These are phyloP conservation scores for Vigna nakashimae DNA, from an alignment of 306 rosid genomes.

Conservation along the genomic window DNA sequence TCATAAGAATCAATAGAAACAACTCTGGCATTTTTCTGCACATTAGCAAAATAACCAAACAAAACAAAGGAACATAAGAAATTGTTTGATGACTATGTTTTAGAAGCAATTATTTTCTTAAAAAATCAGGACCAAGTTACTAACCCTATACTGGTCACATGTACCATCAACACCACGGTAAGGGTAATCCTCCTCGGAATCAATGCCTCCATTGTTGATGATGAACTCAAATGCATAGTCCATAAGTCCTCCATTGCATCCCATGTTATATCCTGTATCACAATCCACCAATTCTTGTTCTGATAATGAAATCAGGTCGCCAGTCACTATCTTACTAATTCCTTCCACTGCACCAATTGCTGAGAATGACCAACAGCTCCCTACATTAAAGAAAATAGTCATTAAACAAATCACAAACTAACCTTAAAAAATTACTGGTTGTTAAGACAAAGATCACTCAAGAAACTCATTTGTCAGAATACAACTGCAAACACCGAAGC, in stretches of 20 bases:
- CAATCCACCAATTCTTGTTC: slow-evolving; percentile 98
- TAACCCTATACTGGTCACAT: slow-evolving; percentile 73
- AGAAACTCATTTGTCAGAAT: neutral
- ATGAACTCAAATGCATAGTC: slow-evolving; percentile 89
- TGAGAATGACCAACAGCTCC: slow-evolving; percentile 99
- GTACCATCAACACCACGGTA: slow-evolving; percentile 65
- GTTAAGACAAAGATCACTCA: neutral
- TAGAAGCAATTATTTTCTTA: neutral
- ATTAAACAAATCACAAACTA: neutral
- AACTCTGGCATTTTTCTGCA: slow-evolving; percentile 88
- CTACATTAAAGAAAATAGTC: slow-evolving; percentile 48
- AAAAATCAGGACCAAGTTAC: slow-evolving; percentile 9
- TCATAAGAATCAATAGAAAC: slow-evolving; percentile 75
- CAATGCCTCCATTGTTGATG: slow-evolving; percentile 90
- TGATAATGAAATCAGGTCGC: slow-evolving; percentile 77
- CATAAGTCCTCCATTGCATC: slow-evolving; percentile 97
- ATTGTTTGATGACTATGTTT: neutral
- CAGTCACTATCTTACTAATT: slow-evolving; percentile 80
- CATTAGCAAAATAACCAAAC: slow-evolving; percentile 13
- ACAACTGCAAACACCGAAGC: neutral
- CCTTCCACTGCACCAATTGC: slow-evolving; percentile 81
- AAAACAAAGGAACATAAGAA: neutral
- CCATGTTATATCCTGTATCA: slow-evolving; percentile 77
- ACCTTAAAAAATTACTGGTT: neutral
- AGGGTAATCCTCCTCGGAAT: slow-evolving; percentile 88